Conservation (phyloP, 2,329 filamentous ascomycete genomes). For the Hypomyces perniciosus region DNA sequence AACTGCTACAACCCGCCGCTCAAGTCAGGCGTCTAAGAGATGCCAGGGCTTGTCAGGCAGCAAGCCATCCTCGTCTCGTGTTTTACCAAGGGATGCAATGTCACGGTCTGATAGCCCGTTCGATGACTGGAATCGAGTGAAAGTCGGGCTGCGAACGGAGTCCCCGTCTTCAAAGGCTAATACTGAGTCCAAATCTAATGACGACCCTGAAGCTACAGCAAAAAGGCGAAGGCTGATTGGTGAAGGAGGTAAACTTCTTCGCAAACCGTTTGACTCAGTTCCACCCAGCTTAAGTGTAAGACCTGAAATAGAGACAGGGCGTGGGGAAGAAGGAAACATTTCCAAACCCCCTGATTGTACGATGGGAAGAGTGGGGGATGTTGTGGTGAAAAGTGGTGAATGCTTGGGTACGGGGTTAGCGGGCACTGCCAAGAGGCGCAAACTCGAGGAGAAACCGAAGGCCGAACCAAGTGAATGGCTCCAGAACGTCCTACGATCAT, state of each 20-base stretch:
- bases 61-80: slow-evolving; percentile 11
- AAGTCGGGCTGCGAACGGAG: slow-evolving; percentile 18
- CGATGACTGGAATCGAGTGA: slow-evolving; percentile 34
- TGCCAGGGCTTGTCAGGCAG: slow-evolving; percentile 1
- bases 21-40: slow-evolving; percentile 15
- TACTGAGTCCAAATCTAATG: not conserved
- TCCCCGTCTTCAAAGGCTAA: not conserved
- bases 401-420: not conserved
- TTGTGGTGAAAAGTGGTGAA: not conserved
- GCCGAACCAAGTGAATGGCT: slow-evolving; percentile 47
- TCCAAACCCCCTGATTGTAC: not conserved
- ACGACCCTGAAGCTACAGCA: not conserved
- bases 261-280: slow-evolving; percentile 38
- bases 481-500: slow-evolving; percentile 52
- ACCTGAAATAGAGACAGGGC: no score
- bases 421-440: not conserved
- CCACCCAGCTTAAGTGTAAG: not conserved
- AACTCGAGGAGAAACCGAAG: slow-evolving; percentile 5
- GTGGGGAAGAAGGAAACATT: not conserved
- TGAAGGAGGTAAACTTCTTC: slow-evolving; percentile 35
- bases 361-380: not conserved
- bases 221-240: slow-evolving; percentile 30
- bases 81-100: not conserved
- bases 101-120: slow-evolving; percentile 22
- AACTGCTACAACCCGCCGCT: slow-evolving; percentile 17